Evolutionary conservation across 2,329 filamentous ascomycete genomes (phyloP), one percentile per base, ranked within the genome.

Genomic region (Juglanconis juglandina): DNA sequence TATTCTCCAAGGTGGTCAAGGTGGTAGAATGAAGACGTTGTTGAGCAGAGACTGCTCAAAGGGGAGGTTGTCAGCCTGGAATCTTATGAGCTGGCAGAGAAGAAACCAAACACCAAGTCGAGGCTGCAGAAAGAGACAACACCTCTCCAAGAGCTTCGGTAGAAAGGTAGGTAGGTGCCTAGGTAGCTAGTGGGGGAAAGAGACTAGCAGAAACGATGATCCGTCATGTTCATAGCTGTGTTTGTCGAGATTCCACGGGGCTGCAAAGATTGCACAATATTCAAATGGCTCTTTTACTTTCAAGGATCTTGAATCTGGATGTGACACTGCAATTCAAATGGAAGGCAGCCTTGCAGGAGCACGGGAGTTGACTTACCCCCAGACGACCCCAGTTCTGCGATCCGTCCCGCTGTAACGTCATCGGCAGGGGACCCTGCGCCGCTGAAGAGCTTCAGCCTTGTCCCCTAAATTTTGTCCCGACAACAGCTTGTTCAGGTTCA

Each of bases 401-500:
- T 34, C 14, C 24, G 41, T 30, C 4, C 53, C 44, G 33, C 53
- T 56, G 44, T 41, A 56, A 49, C 53, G 53, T 56, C 53, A 56
- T 56, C 44, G 53, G 37, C 44, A 30, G 35, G 53, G 53, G 44
- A 13, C 37, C 33, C 53, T 41, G 33, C 48, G 53, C 53, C 37
- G 24, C 24, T 34, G 42, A 33, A 39, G 24, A 56, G 17, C 34
- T 39, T 49, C 53, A 56, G 53, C 54, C 46, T 57, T 17, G 54
- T 57, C 46, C 47, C 17, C 47, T 57, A 34, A 44, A 50, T 57
- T 57, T 24, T 35, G 46, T 14, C 47, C 30, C 10, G 46, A 24
- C 30, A 42, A 41, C 55, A 57, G 24, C 52, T 24, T 24, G 32
- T 33, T 32, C 49, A 51, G 35, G 49, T 39, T n/a, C 34, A 17